phyloP scores from a whole-genome alignment of 768 basidiomycete species.

The Suillus bovinus region DNA sequence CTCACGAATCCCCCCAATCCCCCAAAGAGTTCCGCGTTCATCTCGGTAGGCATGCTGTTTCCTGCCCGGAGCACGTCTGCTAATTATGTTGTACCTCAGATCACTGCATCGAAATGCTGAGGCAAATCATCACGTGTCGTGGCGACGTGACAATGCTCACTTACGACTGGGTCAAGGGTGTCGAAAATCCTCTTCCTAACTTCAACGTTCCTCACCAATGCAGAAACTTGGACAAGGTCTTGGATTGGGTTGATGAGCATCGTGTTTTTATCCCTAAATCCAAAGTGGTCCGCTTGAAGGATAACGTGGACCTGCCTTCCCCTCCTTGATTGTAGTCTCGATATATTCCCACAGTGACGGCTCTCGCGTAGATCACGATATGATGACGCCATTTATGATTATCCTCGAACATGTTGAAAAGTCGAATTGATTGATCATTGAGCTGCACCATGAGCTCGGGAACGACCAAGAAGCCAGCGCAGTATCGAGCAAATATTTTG shows the following conservation, averaged over 20 bases:
- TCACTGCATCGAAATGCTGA: not conserved
- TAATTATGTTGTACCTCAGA: not conserved
- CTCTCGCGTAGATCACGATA: not conserved
- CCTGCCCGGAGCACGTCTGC: not conserved
- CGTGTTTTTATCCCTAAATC: not conserved
- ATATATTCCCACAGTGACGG: not conserved
- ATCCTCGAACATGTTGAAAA: too few species aligned
- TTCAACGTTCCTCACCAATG: not conserved
- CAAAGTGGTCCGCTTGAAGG: not conserved
- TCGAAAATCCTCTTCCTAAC: not conserved
- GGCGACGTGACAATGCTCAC: not conserved
- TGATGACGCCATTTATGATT: too few species aligned
- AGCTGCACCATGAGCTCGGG: too few species aligned
- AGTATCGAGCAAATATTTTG: too few species aligned
- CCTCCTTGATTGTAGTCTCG: not conserved
- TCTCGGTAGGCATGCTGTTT: not conserved
- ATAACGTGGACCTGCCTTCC: not conserved
- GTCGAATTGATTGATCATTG: too few species aligned
- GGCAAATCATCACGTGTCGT: not conserved
- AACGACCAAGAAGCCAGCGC: too few species aligned
- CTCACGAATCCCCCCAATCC: not conserved
- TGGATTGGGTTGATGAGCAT: not conserved
- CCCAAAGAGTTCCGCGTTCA: not conserved
- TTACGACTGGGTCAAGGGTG: not conserved
- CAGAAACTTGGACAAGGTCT: not conserved